Percentiles rank a stretch among this genome's conserved stretches.
These are phyloP conservation scores for Nicotiana tabacum DNA, from an alignment of 257 asterid species.

Conservation along the genomic window DNA sequence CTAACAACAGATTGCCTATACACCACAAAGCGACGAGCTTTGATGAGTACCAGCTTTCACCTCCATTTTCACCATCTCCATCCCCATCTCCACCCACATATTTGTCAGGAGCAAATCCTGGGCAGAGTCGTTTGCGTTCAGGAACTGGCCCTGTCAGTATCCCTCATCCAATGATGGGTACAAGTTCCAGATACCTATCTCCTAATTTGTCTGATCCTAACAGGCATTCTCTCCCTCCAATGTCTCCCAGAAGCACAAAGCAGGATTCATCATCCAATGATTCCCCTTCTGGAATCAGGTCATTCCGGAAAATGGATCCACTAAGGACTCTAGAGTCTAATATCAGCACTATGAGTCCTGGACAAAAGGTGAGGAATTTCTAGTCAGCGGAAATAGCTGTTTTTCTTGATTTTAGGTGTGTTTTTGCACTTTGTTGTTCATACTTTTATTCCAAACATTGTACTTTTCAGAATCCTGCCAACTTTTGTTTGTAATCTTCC, in stretches of 20 bases:
- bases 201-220: constrained; percentile 89
- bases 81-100: constrained; percentile 87
- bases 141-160: constrained; percentile 92
- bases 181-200: constrained; percentile 72
- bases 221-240: constrained; percentile 81
- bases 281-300: constrained; percentile 68
- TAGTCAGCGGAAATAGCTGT: constrained; percentile 3
- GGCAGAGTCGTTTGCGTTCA: constrained; percentile 44
- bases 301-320: constrained; percentile 57
- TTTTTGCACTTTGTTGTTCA: constrained; percentile 4
- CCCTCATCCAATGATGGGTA: constrained; percentile 71
- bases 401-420: constrained; percentile 15
- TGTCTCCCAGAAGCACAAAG: constrained; percentile 65
- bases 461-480: neutral
- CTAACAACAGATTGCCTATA: constrained; percentile 38
- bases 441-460: neutral
- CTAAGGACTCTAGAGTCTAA: constrained; percentile 58
- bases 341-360: constrained; percentile 41
- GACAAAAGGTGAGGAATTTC: constrained; percentile 54
- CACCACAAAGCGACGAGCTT: constrained; percentile 36
- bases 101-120: constrained; percentile 30
- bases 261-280: constrained; percentile 80
- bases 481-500: constrained; percentile 12
- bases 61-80: constrained; percentile 87
- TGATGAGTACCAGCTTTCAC: constrained; percentile 74